Base-by-base conservation (phyloP, 2,329 filamentous ascomycete genomes). In the Neonectria faginata region DNA sequence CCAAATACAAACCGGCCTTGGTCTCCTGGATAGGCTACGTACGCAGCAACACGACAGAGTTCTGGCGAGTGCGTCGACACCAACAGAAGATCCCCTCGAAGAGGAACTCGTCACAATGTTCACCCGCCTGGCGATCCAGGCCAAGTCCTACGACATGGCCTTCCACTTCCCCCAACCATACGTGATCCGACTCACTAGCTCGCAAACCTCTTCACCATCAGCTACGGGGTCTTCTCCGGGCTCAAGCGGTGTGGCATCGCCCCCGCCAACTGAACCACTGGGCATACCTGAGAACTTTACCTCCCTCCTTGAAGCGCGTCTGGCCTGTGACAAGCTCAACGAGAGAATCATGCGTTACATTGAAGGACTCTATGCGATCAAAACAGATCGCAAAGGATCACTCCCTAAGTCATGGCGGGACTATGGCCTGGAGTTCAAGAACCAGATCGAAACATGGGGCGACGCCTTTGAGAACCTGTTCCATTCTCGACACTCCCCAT, bases 111-210 rank as follows among this genome's bases (percentile, higher is more conserved):
- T 87, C 6, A 85, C 87, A 54, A 89, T 90, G 80, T 90, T 90
- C 69, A 89, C 85, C 1, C 83, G 88, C 5, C 79, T 90, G 2
- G 87, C 87, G 2, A 88, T 90, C 47, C 88, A 90, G 74, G 88
- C 88, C 47, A 90, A 90, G 72, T 89, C 87, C 0, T 90, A 90
- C 73, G 88, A 90, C 70, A 87, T 90, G 86, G 88, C 88, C 33
- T 90, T 90, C 71, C 88, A 90, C 73, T 89, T 90, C 64, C 88
- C 88, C 1, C 82, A 87, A 31, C 87, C 88, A 1, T 88, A 84
- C 60, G 87, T 89, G 7, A 86, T 90, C 64, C 82, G 82, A 6
- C 83, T 65, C 65, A 71, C 58, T 36, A 25, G 54, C 29, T 61
- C 67, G 2, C 68, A 66, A 72, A 79, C 50, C 73, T 79, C 67